phyloP scores from a whole-genome alignment of 1,284 basidiomycete species.

The Volvariella volvacea region DNA sequence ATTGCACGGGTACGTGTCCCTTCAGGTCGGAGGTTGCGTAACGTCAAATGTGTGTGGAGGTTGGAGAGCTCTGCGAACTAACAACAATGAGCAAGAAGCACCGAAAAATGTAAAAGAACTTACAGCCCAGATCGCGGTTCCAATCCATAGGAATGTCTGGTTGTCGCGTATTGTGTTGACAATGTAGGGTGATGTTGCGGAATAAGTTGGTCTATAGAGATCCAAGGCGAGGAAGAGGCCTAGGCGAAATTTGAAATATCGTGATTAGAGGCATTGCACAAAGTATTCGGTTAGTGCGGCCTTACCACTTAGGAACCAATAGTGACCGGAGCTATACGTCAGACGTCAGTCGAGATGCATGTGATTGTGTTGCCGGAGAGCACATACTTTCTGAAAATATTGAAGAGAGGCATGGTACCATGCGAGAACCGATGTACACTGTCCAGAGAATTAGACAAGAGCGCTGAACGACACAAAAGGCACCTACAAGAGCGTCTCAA shows the following conservation, averaged over 20 bases:
- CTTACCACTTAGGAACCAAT: constrained; percentile 77
- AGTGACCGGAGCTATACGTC: constrained; percentile 71
- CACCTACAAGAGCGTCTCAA: constrained; percentile 83
- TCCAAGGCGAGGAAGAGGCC: constrained; percentile 73
- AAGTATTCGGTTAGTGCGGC: constrained; percentile 7
- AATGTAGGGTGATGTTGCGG: constrained; percentile 54
- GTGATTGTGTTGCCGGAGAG: too few species aligned
- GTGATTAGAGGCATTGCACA: constrained; percentile 8
- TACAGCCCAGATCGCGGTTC: constrained; percentile 71
- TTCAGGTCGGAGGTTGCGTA: constrained; percentile 78
- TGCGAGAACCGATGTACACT: constrained; percentile 93
- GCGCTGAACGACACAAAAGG: constrained; percentile 1
- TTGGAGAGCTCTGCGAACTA: constrained; percentile 90
- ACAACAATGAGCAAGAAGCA: constrained; percentile 1
- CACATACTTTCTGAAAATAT: constrained; percentile 87
- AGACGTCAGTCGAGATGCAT: background rate
- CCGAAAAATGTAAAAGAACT: constrained; percentile 23
- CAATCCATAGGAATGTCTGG: constrained; percentile 61
- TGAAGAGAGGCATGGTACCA: constrained; percentile 85
- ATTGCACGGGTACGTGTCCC: constrained; percentile 80
- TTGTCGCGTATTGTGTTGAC: constrained; percentile 65
- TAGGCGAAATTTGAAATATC: constrained; percentile 17
- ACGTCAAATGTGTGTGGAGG: constrained; percentile 74
- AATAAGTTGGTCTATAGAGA: constrained; percentile 71
- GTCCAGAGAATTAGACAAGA: constrained; percentile 4